These are phyloP conservation scores for Cenchrus americanus DNA, from an alignment of 176 grass and related monocot species.

Conservation along the genomic window DNA sequence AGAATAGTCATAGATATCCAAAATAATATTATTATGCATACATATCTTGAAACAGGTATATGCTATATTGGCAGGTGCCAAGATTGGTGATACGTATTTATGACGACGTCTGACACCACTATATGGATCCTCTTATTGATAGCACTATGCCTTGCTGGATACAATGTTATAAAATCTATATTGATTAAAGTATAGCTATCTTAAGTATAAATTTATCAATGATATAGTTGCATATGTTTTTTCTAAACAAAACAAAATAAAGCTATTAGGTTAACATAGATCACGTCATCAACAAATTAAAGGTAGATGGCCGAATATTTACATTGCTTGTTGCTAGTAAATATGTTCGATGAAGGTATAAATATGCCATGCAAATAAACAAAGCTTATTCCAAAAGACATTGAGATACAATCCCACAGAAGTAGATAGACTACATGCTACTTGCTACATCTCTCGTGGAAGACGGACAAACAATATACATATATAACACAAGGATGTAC, in stretches of 20 bases:
- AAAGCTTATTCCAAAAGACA: neutral
- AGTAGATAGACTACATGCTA: neutral
- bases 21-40: neutral
- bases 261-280: too few relatives aligned
- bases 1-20: neutral
- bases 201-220: too few relatives aligned
- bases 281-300: too few relatives aligned
- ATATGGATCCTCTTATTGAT: too few relatives aligned
- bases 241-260: too few relatives aligned
- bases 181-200: too few relatives aligned
- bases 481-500: neutral
- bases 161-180: too few relatives aligned
- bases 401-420: neutral
- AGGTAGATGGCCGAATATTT: too few relatives aligned
- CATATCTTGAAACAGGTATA: neutral
- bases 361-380: neutral
- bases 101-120: too few relatives aligned
- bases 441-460: neutral
- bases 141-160: too few relatives aligned
- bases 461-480: neutral
- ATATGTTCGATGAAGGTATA: neutral
- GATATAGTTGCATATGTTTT: too few relatives aligned
- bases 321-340: neutral
- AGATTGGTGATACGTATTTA: neutral
- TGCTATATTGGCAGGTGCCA: neutral